Evolutionary conservation across 495 filamentous ascomycete genomes (phyloP), one percentile per base, ranked within the genome.

Genomic region (Aspergillus bertholletiae): DNA sequence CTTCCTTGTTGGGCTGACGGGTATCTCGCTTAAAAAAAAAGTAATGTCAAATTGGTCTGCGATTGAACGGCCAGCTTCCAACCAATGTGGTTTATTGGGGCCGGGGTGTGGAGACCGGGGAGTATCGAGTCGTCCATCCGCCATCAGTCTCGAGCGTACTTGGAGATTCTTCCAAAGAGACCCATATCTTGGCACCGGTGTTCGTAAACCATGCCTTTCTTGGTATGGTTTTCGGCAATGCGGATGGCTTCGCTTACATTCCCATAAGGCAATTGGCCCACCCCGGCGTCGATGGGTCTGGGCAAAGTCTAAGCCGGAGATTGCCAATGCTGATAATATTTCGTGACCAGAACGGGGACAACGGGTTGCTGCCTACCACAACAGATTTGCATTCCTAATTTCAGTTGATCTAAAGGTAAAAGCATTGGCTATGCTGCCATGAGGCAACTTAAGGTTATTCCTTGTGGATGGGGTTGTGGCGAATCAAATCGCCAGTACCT

Each of bases 171-270:
- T 40, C 13, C n/a, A 17, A 6, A 13, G 4, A 15, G n/a, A 4
- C n/a, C n/a, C 34, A 13, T 15, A 6, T 3, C 37, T 40, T 40
- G 15, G 37, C n/a, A 6, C 7, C 17, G 15, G n/a, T n/a, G 6
- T 5, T 27, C 52, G 52, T 54, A 21, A 48, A 37, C 32, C 41
- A 40, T 54, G 15, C 52, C n/a, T 0, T 0, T 26, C 48, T 13
- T 4, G 45, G 52, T 13, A 54, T 54, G 17, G 32, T 48, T 54
- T 47, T 28, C 52, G 52, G 28, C 13, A 39, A 18, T 48, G 39
- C 39, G 41, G 39, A 11, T 8, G 3, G n/a, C 34, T 6, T 23
- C n/a, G 4, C 0, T 15, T 26, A 13, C 6, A 17, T 23, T 21
- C 3, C 8, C 6, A 20, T 15, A 17, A 11, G 17, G 9, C 28